Base-by-base conservation (phyloP, 371 early-diverging fungal species). In the Phascolomyces articulosus region DNA sequence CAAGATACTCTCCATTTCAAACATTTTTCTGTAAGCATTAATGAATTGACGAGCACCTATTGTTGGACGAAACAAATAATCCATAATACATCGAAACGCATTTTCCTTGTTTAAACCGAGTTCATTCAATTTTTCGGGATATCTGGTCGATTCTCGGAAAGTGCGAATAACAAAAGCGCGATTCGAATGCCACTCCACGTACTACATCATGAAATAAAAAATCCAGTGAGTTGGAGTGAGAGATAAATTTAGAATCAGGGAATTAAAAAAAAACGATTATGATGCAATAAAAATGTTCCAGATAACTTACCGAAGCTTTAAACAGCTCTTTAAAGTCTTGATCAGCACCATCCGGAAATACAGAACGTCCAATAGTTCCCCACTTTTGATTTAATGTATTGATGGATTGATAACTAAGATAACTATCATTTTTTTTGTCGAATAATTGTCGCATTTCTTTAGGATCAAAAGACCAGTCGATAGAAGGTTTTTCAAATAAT, bases 141-240 rank as follows among this genome's bases (percentile, higher is more conserved):
- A 80, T 38, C 57, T 41, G 15, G 62, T 60, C 16, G 77, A 77
- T 13, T 68, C 44, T 57, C 74, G 64, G 44, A 83, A 83, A 1
- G 80, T 80, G 49, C 75, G 75, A 24, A 83, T 66, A 24, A 83
- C 75, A 60, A 73, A 80, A 13, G 72, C 83, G 34, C 83, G 83
- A 49, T 83, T 83, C 4, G 79, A 78, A 31, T 71, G 60, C 24
- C 74, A 65, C 41, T 79, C 72, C 16, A 83, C 72, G 56, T 77
- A 78, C 78, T 82, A 67, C n/a, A 15, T 6, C 15, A 21, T 15
- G 18, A 57, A 23, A 31, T 29, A 28, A 29, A 55, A 28, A 28
- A 7, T 55, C 8, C n/a, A 31, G 28, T 34, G 9, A 34, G 34
- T 34, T 31, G 58, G 10, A 58, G 21, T n/a, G 24, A 41, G 47